Base-by-base conservation (phyloP, 805 yeast genomes). In the Lipomyces spencermartinsiae region DNA sequence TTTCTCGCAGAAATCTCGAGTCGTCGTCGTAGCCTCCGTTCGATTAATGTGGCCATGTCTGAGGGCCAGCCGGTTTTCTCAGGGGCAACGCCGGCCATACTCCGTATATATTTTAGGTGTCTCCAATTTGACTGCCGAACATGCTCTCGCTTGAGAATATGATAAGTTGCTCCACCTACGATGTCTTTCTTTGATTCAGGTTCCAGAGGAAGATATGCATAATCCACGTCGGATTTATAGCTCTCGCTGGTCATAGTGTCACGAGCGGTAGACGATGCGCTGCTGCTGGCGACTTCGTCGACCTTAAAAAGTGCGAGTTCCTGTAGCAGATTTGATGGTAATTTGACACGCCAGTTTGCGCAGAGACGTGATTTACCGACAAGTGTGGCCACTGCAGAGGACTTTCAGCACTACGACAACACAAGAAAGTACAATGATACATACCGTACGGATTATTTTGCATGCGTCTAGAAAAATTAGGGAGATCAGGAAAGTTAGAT, bases 361-460 rank as follows among this genome's bases (percentile, higher is more conserved):
- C 49, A 43, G 49, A 43, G 49, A n/a, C 49, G 49, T 43, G 49
- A 43, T n/a, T 43, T 43, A 8, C 49, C n/a, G 16, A 19, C 49
- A 43, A 43, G 22, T 16, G n/a, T 43, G n/a, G 49, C 49, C 10
- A 43, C 49, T 43, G 49, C 49, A 43, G 22, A 43, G 7, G 49
- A 43, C n/a, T 14, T 43, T 43, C 49, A 43, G 49, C 49, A n/a
- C 12, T 16, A 43, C n/a, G 2, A 8, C 49, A 43, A 43, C 5
- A 7, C n/a, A 16, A n/a, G 16, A 19, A 43, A 43, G 9, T 5
- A 43, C 2, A 43, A 4, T 37, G n/a, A 6, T 5, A 19, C 51
- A 46, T 61, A 64, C 67, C 67, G n/a, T 61, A 64, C 4, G 63
- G 61, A 39, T 61, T 64, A 14, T 14, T 35, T 43, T 64, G 61